Evolutionary conservation across 2,329 filamentous ascomycete species (phyloP).

Genomic region (Colletotrichum sp.): DNA sequence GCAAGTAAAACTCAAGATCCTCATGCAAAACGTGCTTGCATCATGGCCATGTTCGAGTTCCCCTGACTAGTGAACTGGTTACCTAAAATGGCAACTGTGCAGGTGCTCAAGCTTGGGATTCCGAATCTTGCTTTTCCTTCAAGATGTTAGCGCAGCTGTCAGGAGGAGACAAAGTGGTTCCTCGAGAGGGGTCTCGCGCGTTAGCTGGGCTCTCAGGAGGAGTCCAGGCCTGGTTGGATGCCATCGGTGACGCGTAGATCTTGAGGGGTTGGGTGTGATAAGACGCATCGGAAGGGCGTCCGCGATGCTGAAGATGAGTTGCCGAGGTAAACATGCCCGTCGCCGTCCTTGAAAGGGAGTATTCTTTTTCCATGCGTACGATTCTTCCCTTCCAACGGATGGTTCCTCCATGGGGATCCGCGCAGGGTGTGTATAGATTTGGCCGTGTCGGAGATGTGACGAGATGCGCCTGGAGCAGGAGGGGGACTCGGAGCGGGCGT

Average conservation of each 20-base stretch:
- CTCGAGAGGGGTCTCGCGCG: not conserved
- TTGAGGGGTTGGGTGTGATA: not conserved
- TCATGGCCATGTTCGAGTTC: not conserved
- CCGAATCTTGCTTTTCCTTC: not conserved
- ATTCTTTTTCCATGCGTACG: not conserved
- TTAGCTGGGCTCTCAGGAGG: not conserved
- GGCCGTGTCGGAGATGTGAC: not conserved
- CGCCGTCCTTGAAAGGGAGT: not conserved
- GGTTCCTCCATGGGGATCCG: not conserved
- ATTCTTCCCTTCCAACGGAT: not conserved
- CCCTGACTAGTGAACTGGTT: not conserved
- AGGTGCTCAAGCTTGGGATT: not conserved
- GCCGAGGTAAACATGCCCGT: not conserved
- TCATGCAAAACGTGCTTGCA: not conserved
- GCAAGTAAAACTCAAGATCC: not conserved
- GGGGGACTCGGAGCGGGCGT: not conserved
- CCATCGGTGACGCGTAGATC: not conserved
- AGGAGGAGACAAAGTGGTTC: not conserved
- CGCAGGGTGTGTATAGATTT: not conserved
- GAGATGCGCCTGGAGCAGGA: not conserved
- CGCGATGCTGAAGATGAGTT: not conserved
- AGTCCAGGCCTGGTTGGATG: not conserved
- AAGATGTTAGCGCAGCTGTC: not conserved
- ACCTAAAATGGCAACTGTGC: not conserved
- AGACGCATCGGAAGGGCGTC: not conserved